phyloP scores from a whole-genome alignment of 2,329 filamentous ascomycete genomes.

The Leptographium procerum region DNA sequence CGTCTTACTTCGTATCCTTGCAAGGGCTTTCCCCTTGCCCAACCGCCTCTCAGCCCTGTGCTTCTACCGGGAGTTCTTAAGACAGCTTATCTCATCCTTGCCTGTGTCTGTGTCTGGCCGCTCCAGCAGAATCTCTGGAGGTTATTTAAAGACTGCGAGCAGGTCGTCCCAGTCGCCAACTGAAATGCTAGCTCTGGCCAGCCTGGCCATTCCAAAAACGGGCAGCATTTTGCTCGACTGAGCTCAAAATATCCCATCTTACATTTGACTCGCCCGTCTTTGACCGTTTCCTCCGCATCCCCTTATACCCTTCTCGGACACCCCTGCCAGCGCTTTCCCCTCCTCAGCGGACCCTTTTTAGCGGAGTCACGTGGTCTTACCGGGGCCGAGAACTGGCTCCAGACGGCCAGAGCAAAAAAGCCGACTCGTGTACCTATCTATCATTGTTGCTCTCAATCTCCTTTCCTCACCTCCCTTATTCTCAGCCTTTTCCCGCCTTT shows the following conservation, averaged over 20 bases:
- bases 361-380: not conserved
- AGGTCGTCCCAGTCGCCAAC: too few relatives aligned
- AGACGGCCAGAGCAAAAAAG: not conserved
- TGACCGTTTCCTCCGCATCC: too few relatives aligned
- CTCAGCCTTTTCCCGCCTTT: not conserved
- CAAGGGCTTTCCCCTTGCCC: too few relatives aligned
- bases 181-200: not conserved
- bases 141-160: too few relatives aligned
- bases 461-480: not conserved
- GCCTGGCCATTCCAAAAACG: not conserved
- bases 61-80: too few relatives aligned
- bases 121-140: too few relatives aligned
- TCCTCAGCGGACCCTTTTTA: not conserved
- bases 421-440: not conserved
- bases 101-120: not conserved
- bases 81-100: not conserved
- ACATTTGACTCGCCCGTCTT: too few relatives aligned
- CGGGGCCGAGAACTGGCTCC: not conserved
- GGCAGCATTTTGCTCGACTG: too few relatives aligned
- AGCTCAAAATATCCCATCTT: too few relatives aligned
- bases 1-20: too few relatives aligned
- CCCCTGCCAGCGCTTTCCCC: not conserved
- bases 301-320: too few relatives aligned
- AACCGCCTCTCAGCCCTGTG: not conserved
- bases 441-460: not conserved